These are phyloP conservation scores for Macrotyloma uniflorum DNA, from an alignment of 306 rosid genomes.

Conservation along the genomic window DNA sequence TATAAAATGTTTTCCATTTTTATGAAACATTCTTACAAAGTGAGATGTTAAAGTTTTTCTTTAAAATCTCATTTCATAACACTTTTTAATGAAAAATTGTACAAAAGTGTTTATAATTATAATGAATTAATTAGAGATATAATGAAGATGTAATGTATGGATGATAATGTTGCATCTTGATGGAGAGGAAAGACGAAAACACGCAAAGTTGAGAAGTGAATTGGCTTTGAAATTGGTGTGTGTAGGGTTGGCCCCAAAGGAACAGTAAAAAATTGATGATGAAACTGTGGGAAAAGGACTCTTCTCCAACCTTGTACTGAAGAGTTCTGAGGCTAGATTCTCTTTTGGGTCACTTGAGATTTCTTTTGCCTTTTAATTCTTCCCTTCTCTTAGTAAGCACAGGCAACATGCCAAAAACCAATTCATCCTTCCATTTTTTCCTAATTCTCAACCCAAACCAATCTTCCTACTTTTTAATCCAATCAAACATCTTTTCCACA, in stretches of 20 bases:
- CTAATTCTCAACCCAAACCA: neutral
- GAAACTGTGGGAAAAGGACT: constrained; percentile 46
- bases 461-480: neutral
- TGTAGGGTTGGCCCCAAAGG: constrained; percentile 8
- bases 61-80: too few relatives aligned
- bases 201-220: neutral
- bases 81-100: too few relatives aligned
- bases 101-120: too few relatives aligned
- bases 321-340: constrained; percentile 27
- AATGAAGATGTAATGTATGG: too few relatives aligned
- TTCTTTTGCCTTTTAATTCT: constrained; percentile 38
- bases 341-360: constrained; percentile 31
- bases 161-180: too few relatives aligned
- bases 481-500: too few relatives aligned
- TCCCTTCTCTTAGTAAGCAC: constrained; percentile 31
- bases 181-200: too few relatives aligned
- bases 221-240: neutral
- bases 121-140: too few relatives aligned
- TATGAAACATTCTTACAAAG: too few relatives aligned
- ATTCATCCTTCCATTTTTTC: neutral
- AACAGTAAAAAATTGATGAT: constrained; percentile 18
- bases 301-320: constrained; percentile 45
- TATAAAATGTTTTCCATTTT: too few relatives aligned
- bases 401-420: constrained; percentile 4
- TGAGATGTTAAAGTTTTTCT: too few relatives aligned